phyloP scores from a whole-genome alignment of 805 yeast species.

The Wickerhamomyces alni region DNA sequence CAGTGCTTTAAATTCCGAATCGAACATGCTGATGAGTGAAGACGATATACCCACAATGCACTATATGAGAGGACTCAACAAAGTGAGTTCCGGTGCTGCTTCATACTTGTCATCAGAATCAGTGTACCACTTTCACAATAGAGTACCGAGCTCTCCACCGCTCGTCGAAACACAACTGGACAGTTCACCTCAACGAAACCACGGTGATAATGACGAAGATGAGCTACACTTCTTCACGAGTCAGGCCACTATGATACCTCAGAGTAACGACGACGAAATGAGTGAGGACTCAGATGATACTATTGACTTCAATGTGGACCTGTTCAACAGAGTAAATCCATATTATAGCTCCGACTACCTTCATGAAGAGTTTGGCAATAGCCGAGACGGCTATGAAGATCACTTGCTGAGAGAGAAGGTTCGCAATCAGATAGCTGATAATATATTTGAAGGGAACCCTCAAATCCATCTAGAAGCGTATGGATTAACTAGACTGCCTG shows the following conservation, averaged over 20 bases:
- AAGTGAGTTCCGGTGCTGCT: slow-evolving; percentile 13
- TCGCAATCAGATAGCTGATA: slow-evolving; percentile 33
- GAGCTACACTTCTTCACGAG: slow-evolving; percentile 11
- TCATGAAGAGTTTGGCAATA: slow-evolving; percentile 11
- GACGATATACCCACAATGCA: slow-evolving; percentile 2
- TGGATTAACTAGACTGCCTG: slow-evolving; percentile 45
- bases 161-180: slow-evolving; percentile 2
- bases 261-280: slow-evolving; percentile 4
- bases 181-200: slow-evolving; percentile 14
- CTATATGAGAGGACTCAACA: not conserved
- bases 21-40: slow-evolving; percentile 15
- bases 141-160: slow-evolving; percentile 23
- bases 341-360: slow-evolving; percentile 19
- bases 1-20: slow-evolving; percentile 14
- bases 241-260: slow-evolving; percentile 18
- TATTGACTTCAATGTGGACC: slow-evolving; percentile 21
- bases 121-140: slow-evolving; percentile 13
- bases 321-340: slow-evolving; percentile 17
- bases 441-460: slow-evolving; percentile 43
- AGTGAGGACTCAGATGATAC: slow-evolving; percentile 12
- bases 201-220: slow-evolving; percentile 1
- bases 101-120: slow-evolving; percentile 20
- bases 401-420: slow-evolving; percentile 25
- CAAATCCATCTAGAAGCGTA: slow-evolving; percentile 42
- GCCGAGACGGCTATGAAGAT: slow-evolving; percentile 16